Conservation (phyloP, 805 yeast genomes). For the Deakozyma indianensis region DNA sequence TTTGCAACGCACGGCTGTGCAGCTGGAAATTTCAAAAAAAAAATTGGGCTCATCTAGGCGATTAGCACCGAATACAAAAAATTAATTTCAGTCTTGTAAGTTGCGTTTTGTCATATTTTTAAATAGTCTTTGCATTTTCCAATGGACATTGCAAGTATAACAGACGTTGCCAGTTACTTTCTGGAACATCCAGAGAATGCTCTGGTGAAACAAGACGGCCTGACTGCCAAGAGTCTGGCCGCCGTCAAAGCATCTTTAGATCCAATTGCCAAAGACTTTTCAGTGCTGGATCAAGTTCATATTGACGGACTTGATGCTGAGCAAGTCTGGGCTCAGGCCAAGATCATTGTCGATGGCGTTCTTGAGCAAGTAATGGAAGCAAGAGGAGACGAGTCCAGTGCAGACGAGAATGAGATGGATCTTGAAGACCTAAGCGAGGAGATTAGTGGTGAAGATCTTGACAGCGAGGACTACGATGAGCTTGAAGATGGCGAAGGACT, state of each 20-base stretch:
- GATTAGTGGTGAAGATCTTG: constrained; percentile 15
- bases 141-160: too few relatives aligned
- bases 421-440: constrained; percentile 14
- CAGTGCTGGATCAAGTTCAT: constrained; percentile 68
- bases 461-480: constrained; percentile 15
- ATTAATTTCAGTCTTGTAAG: too few relatives aligned
- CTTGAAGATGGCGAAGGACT: constrained; percentile 7
- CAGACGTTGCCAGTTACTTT: not conserved
- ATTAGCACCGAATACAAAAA: too few relatives aligned
- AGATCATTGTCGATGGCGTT: constrained; percentile 67
- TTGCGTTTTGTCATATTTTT: too few relatives aligned
- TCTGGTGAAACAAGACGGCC: constrained; percentile 6
- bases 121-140: too few relatives aligned
- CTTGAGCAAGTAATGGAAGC: constrained; percentile 44
- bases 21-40: too few relatives aligned
- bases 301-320: constrained; percentile 78
- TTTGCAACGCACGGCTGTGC: too few relatives aligned
- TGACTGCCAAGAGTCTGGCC: constrained; percentile 13
- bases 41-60: too few relatives aligned
- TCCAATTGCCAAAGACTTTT: constrained; percentile 35
- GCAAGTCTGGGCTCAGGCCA: constrained; percentile 90
- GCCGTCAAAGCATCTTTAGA: constrained; percentile 37
- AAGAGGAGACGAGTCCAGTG: constrained; percentile 15
- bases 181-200: constrained; percentile 5
- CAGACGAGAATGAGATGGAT: constrained; percentile 17